Evolutionary conservation across 768 basidiomycete genomes (phyloP), one percentile per base, ranked within the genome.

Genomic region (Kwoniella newhampshirensis): DNA sequence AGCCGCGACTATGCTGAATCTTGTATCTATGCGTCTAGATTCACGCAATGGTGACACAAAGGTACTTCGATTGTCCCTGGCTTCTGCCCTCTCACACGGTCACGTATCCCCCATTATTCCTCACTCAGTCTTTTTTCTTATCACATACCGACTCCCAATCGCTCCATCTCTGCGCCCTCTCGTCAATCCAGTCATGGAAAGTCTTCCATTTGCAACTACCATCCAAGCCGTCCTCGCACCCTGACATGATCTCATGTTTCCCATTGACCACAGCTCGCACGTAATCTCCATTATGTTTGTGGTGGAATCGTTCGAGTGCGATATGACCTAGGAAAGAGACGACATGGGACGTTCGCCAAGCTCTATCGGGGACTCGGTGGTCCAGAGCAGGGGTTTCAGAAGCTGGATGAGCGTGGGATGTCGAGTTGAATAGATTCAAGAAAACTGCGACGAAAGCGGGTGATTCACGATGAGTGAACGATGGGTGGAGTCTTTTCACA

Each of bases 381-480:
- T 72, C 66, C n/a, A 73, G 64, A 1, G 70, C 62, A 5, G 73
- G 76, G 11, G 59, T 30, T 15, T 54, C 44, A 11, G 59, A 63
- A 11, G 75, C 59, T 48, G 68, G 48, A 46, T 63, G 47, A 39
- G 64, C 39, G 23, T 64, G 63, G 0, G 49, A 43, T n/a, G 74
- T 64, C 4, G 66, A 60, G 66, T 79, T 78, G 76, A 75, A 79
- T 0, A 80, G 59, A 57, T 78, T 78, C 25, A 80, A 62, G 46
- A 78, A 75, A 41, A 71, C 70, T 3, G 77, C 67, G 8, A 76
- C 78, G 62, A 79, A 72, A 0, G 76, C 77, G 1, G 78, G 77
- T 9, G 77, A 78, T 57, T 80, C 78, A 17, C 79, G 75, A 56
- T 80, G 79, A 0, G 79, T 79, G 60, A 80, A 77, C 51, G 73